Percentiles rank a stretch among this genome's conserved stretches.
phyloP scores from a whole-genome alignment of 306 rosid species.

The Glycyrrhiza uralensis region DNA sequence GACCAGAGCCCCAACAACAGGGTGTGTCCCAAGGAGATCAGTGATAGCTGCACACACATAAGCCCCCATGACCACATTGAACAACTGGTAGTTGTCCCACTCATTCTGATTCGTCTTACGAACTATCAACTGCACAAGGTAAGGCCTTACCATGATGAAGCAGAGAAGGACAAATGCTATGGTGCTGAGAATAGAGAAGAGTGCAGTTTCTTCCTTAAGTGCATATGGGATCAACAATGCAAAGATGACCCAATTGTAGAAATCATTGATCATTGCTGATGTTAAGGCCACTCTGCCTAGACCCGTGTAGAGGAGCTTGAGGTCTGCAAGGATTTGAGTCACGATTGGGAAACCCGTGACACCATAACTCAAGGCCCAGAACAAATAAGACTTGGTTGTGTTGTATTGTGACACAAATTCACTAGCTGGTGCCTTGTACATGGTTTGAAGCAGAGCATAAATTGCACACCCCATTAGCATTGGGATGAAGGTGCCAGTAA shows the following conservation, averaged over 20 bases:
- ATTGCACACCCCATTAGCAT: conserved; percentile 23
- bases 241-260: conserved; percentile 35
- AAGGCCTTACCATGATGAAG: conserved; percentile 22
- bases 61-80: conserved; percentile 30
- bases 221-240: conserved; percentile 30
- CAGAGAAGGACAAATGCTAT: background rate
- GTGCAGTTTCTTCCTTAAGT: background rate
- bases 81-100: conserved; percentile 23
- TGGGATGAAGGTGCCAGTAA: conserved; percentile 31
- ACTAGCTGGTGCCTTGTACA: background rate
- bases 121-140: background rate
- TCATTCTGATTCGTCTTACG: background rate
- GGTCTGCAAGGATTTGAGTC: conserved; percentile 36
- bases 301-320: conserved; percentile 42
- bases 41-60: conserved; percentile 23
- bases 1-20: conserved; percentile 42
- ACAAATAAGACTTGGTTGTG: background rate
- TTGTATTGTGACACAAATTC: background rate
- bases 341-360: conserved; percentile 44
- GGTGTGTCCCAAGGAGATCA: conserved; percentile 39
- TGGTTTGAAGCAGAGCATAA: background rate
- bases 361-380: conserved; percentile 29
- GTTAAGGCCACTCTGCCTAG: conserved; percentile 36
- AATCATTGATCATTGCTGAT: conserved; percentile 34
- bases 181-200: background rate